Evolutionary conservation across 495 filamentous ascomycete species (phyloP), one percentile per base, ranked within the genome.

Genomic region (Sordaria brevicollis): DNA sequence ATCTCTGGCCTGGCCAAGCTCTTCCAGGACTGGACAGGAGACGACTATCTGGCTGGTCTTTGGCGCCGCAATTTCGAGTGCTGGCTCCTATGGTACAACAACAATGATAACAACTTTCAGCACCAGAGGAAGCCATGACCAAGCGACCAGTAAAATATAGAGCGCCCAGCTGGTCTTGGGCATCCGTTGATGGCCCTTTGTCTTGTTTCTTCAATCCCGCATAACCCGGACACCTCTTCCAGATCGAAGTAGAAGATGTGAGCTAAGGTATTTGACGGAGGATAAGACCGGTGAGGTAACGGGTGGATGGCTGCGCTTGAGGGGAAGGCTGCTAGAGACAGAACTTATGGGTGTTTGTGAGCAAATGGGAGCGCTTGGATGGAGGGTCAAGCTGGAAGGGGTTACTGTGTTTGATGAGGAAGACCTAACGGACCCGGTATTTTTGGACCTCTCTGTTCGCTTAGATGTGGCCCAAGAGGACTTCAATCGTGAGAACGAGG

Each of bases 31-130:
- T 38, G 33, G 57, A 17, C 33, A 41, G 15, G 39, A 39, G 68
- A 69, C 57, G 36, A 69, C 8, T 69, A 69, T 29, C 5, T 70
- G 8, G 68, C 68, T 9, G 67, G 49, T 17, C 49, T 71, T 33
- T 70, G 68, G 62, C 68, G 68, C 21, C 54, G 17, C 17, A 5
- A 35, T 0, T 9, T 70, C 10, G 68, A 70, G 17, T 33, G 5
- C n/a, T 21, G 43, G 19, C 69, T 68, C 4, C 69, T 68, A 15
- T 71, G 67, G 65, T n/a, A n/a, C n/a, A n/a, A n/a, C n/a, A n/a
- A n/a, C n/a, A n/a, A n/a, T n/a, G n/a, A n/a, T n/a, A n/a, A n/a
- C n/a, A n/a, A n/a, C n/a, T n/a, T n/a, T n/a, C n/a, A n/a, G n/a
- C n/a, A n/a, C n/a, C n/a, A 35, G 29, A 1, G 67, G 25, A n/a